These are phyloP conservation scores for Syncephalastrum sp. DNA, from an alignment of 371 early-diverging fungal species.

Conservation along the genomic window DNA sequence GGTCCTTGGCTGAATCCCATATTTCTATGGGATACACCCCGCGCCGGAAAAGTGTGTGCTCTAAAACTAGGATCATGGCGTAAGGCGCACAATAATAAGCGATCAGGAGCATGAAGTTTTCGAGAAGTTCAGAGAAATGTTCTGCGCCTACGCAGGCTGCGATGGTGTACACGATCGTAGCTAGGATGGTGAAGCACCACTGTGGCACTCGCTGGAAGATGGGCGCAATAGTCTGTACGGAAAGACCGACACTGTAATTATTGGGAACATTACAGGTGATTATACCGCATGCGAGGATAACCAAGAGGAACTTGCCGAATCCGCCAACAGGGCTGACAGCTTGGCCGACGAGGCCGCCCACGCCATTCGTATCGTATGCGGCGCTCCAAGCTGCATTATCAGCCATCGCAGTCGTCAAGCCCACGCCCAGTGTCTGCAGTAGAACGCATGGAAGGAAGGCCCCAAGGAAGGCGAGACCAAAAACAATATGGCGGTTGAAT, in stretches of 20 bases:
- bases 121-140: background rate
- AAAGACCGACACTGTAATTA: conserved; percentile 24
- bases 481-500: conserved; percentile 13
- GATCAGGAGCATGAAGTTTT: conserved; percentile 21
- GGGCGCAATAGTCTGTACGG: conserved; percentile 17
- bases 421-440: conserved; percentile 26
- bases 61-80: background rate
- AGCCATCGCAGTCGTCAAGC: conserved; percentile 3
- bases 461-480: conserved; percentile 26
- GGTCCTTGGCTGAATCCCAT: conserved; percentile 18
- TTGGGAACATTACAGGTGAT: conserved; percentile 20
- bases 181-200: conserved; percentile 2
- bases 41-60: conserved; percentile 7
- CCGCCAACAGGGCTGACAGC: conserved; percentile 15
- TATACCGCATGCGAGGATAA: conserved; percentile 26
- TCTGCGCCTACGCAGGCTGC: conserved; percentile 6
- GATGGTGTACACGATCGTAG: background rate
- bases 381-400: too few relatives aligned
- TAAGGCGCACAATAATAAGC: conserved; percentile 25
- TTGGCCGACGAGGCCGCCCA: conserved; percentile 19
- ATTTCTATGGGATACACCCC: conserved; percentile 5
- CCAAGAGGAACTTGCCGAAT: conserved; percentile 26
- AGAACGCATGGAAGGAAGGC: conserved; percentile 25
- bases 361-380: conserved; percentile 4
- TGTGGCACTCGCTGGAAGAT: conserved; percentile 2